A percentile compares a stretch with the other conserved stretches of the same genome.
These are phyloP conservation scores for Stephania japonica DNA, from an alignment of 164 flowering plant species.

Conservation along the genomic window DNA sequence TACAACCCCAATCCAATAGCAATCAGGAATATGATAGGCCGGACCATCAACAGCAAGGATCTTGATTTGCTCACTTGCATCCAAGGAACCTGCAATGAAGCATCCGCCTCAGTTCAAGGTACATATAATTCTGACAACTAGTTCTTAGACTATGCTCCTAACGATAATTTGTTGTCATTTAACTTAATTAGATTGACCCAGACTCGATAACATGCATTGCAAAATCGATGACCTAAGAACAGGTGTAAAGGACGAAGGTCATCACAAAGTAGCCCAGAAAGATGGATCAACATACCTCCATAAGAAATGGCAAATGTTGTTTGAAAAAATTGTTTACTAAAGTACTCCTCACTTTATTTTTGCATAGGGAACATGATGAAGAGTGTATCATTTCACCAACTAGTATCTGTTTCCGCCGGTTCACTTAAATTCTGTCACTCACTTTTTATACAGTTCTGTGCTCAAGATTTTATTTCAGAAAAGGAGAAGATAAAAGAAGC, in stretches of 20 bases:
- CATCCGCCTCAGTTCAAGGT: not conserved
- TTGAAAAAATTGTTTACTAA: not conserved
- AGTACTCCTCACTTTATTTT: not conserved
- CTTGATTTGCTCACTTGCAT: constrained; percentile 95
- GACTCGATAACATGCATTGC: not conserved
- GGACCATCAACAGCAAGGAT: constrained; percentile 71
- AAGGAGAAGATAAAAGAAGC: too few relatives aligned
- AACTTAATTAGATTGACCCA: not conserved
- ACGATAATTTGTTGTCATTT: not conserved
- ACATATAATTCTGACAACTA: not conserved
- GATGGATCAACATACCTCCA: not conserved
- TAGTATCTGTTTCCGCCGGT: too few relatives aligned
- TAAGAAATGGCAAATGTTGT: too few relatives aligned
- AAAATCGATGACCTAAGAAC: not conserved
- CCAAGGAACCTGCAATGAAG: constrained; percentile 68
- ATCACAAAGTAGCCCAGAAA: not conserved
- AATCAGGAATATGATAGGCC: constrained; percentile 56
- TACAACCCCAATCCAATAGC: constrained; percentile 79
- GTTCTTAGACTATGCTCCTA: too few relatives aligned
- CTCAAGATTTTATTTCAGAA: too few relatives aligned
- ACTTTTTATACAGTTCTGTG: too few relatives aligned
- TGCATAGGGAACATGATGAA: not conserved
- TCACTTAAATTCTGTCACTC: too few relatives aligned
- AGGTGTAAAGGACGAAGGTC: not conserved
- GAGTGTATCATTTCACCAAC: too few relatives aligned